phyloP scores from a whole-genome alignment of 1,139 yeast genomes.

The Kodamaea plutei region DNA sequence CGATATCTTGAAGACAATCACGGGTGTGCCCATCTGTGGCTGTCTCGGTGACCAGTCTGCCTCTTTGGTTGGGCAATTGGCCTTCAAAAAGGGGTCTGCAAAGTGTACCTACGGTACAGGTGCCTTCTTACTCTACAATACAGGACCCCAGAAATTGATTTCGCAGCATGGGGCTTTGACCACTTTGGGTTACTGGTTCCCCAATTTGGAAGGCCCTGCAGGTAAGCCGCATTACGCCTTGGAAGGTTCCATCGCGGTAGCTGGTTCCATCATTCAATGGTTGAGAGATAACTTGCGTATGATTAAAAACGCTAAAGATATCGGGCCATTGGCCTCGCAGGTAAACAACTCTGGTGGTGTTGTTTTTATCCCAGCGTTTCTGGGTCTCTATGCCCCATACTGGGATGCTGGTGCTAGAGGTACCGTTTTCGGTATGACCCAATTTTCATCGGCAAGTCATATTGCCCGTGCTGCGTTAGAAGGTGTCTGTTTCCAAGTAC shows the following conservation, averaged over 20 bases:
- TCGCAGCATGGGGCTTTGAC: slow-evolving; percentile 82
- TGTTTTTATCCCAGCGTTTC: slow-evolving; percentile 91
- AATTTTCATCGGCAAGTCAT: slow-evolving; percentile 81
- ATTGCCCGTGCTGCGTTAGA: slow-evolving; percentile 92
- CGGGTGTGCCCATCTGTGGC: slow-evolving; percentile 76
- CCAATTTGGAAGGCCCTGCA: slow-evolving; percentile 49
- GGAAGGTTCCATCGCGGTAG: slow-evolving; percentile 95
- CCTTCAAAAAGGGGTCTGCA: slow-evolving; percentile 78
- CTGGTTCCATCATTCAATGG: slow-evolving; percentile 95
- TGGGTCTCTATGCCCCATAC: slow-evolving; percentile 93
- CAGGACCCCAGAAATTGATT: slow-evolving; percentile 64
- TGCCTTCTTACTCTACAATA: slow-evolving; percentile 84
- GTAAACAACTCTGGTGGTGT: slow-evolving; percentile 87
- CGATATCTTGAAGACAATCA: slow-evolving; percentile 45
- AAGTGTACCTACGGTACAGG: slow-evolving; percentile 99
- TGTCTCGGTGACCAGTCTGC: slow-evolving; percentile 95
- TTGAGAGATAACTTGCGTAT: slow-evolving; percentile 83
- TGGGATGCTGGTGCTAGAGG: slow-evolving; percentile 96
- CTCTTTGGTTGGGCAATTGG: slow-evolving; percentile 89
- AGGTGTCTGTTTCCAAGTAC: slow-evolving; percentile 91
- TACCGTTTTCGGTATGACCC: slow-evolving; percentile 88
- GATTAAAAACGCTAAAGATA: slow-evolving; percentile 77
- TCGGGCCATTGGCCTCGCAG: slow-evolving; percentile 84
- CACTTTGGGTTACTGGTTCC: slow-evolving; percentile 88
- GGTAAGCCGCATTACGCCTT: slow-evolving; percentile 79